Evolutionary conservation across 805 yeast species (phyloP), one percentile per base, ranked within the genome.

Genomic region (Candida vaughaniae): DNA sequence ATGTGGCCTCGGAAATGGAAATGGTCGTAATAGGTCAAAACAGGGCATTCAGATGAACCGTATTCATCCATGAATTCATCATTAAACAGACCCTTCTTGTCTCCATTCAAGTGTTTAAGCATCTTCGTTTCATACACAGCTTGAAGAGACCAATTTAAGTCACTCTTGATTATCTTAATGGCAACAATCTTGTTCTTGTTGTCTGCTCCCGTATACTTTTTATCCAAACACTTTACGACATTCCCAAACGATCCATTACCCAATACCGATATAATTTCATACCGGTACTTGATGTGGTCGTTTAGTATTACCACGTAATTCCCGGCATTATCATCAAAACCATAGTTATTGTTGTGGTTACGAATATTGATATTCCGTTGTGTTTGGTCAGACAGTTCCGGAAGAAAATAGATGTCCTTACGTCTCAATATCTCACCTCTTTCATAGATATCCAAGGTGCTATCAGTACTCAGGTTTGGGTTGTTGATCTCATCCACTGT

Each of bases 211-310:
- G 28, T 31, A 25, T 31, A 60, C 51, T 80, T 81, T 52, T 82
- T 85, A 60, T 88, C 95, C 16, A 61, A 55, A 42, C 89, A 82
- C 39, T 75, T 68, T 5, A 84, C 63, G 1, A 88, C 96, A 35
- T 77, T 78, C 0, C 96, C 96, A 64, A 87, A 87, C 29, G 90
- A 79, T 6, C 96, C 96, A 33, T 73, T 76, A 0, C 96, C 96
- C 8, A 87, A 66, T 1, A 67, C 57, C 2, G 66, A 57, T 15
- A 75, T 35, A 3, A 86, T 77, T 46, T 84, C 80, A 52, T 82
- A 88, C 19, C 95, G 61, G 55, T 80, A 87, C 36, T 82, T 82
- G 29, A 87, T 74, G 46, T 87, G 96, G 52, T 86, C 95, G 8
- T 82, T 78, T 1, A 56, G 53, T 0, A 66, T 49, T 1, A 77